Conservation (phyloP, 2,329 filamentous ascomycete genomes). For the Neurospora crassa region DNA sequence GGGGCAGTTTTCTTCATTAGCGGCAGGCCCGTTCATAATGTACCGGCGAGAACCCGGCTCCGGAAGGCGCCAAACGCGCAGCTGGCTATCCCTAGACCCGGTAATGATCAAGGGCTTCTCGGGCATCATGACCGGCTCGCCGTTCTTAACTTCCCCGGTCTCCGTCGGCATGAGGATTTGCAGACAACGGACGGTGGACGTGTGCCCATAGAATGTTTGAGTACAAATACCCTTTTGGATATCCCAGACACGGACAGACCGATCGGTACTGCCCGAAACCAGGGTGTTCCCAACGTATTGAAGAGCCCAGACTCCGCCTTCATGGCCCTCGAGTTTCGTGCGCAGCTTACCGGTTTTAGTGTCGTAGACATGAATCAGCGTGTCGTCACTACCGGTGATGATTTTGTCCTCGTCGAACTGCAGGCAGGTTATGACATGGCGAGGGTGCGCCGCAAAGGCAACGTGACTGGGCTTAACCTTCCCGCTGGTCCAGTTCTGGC, state of each 20-base stretch:
- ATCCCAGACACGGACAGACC: conserved; percentile 98
- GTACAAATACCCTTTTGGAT: conserved; percentile 88
- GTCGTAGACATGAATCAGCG: conserved; percentile 95
- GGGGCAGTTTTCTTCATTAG: conserved; percentile 71
- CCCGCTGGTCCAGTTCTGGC: conserved; percentile 84
- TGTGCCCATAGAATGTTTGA: conserved; percentile 95
- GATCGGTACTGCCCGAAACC: conserved; percentile 91
- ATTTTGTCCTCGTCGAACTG: conserved; percentile 99
- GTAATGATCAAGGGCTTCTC: conserved; percentile 95
- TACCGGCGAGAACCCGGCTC: conserved; percentile 68
- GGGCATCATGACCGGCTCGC: conserved; percentile 76
- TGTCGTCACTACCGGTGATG: conserved; percentile 93
- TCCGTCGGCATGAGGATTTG: conserved; percentile 86
- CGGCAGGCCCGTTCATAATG: conserved; percentile 67
- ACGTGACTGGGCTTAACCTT: conserved; percentile 80
- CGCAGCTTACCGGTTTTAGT: conserved; percentile 85
- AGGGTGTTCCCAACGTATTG: conserved; percentile 93
- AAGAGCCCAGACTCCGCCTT: conserved; percentile 94
- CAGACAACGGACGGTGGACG: conserved; percentile 89
- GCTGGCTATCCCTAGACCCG: conserved; percentile 85
- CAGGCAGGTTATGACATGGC: conserved; percentile 93
- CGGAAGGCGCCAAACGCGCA: conserved; percentile 90
- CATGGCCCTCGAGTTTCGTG: conserved; percentile 80
- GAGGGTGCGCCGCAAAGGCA: conserved; percentile 90
- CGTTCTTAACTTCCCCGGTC: conserved; percentile 61